These are phyloP conservation scores for Taiozyma onychis DNA, from an alignment of 1,139 yeast genomes.

Conservation along the genomic window DNA sequence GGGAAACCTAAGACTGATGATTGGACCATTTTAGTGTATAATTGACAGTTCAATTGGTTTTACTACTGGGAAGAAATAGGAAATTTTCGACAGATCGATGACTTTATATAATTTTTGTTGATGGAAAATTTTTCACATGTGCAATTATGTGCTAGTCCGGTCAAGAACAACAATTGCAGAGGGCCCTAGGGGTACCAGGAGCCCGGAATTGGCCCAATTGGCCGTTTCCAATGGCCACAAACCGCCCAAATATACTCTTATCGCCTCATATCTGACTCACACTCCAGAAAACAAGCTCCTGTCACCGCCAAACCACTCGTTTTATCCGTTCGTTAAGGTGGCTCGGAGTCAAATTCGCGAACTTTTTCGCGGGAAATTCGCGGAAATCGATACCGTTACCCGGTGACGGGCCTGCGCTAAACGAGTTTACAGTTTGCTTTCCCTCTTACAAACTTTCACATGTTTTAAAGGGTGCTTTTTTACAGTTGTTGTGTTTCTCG, in stretches of 20 bases:
- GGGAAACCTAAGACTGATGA: conserved; percentile 99
- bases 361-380: background rate
- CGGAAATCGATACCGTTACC: background rate
- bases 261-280: background rate
- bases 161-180: background rate
- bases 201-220: background rate
- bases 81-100: background rate
- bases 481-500: background rate
- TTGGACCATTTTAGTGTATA: conserved; percentile 60
- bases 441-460: background rate
- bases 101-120: background rate
- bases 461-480: background rate
- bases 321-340: background rate
- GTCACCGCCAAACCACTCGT: background rate
- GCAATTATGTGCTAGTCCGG: background rate
- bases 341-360: background rate
- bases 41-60: background rate
- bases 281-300: background rate
- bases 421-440: no score
- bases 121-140: background rate
- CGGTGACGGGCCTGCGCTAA: background rate
- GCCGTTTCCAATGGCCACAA: background rate
- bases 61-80: background rate
- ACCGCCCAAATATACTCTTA: background rate
- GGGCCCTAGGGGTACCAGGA: background rate